phyloP scores from a whole-genome alignment of 257 asterid species.

The Solanum okadae region DNA sequence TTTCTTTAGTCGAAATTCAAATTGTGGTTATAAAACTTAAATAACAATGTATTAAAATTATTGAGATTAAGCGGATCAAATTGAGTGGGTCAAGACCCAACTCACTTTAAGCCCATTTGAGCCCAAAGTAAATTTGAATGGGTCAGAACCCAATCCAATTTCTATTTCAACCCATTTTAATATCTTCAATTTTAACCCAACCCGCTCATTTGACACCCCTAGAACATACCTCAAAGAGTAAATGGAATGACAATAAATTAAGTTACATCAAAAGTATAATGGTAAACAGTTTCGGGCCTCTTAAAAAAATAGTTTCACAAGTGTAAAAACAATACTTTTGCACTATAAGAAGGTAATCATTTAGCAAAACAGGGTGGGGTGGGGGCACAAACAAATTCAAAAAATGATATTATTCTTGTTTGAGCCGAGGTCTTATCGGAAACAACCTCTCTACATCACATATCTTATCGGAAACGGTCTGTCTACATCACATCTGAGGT shows the following conservation, averaged over 20 bases:
- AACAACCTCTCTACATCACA: too few relatives aligned
- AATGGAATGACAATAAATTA: neutral
- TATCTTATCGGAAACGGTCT: neutral
- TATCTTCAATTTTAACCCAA: too few relatives aligned
- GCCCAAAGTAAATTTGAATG: neutral
- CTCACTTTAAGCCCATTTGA: neutral
- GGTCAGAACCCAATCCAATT: rapidly evolving
- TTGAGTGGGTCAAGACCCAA: neutral
- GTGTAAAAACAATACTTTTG: neutral
- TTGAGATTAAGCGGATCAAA: too few relatives aligned
- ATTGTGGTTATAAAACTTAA: neutral
- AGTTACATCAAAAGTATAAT: too few relatives aligned
- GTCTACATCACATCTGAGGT: neutral
- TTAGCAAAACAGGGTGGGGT: neutral
- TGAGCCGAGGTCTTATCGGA: neutral
- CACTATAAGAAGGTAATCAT: neutral
- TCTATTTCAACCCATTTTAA: neutral
- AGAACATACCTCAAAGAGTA: neutral
- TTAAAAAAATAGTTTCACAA: neutral
- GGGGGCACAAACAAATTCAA: neutral
- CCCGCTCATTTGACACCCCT: neutral
- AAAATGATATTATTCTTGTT: neutral
- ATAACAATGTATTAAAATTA: too few relatives aligned
- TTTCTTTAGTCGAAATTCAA: neutral
- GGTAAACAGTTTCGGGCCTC: neutral